Conservation (phyloP, 495 filamentous ascomycete species). For the Penicillium riverlandense region DNA sequence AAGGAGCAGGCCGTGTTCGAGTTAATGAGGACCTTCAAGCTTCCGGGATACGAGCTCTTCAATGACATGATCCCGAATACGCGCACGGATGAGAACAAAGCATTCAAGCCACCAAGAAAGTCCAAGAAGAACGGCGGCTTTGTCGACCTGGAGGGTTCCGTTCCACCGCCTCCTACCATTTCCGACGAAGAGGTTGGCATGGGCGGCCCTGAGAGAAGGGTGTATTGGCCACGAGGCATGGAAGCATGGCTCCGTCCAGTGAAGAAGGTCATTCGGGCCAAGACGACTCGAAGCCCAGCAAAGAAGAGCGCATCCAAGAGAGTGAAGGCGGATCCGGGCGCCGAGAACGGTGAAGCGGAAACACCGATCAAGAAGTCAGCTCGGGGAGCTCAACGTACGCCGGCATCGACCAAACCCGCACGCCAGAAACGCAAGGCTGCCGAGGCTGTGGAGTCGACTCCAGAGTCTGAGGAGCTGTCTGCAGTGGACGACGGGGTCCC, state of each 20-base stretch:
- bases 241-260: conserved; percentile 84
- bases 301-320: conserved; percentile 16
- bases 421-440: conserved; percentile 30
- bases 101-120: conserved; percentile 43
- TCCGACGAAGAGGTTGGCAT: conserved; percentile 71
- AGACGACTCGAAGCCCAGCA: conserved; percentile 18
- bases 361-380: conserved; percentile 18
- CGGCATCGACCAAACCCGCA: conserved; percentile 16
- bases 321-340: conserved; percentile 9
- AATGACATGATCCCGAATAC: conserved; percentile 74
- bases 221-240: conserved; percentile 87
- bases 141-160: conserved; percentile 41
- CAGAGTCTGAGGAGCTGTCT: conserved; percentile 18
- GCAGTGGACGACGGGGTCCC: conserved; percentile 6
- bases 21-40: conserved; percentile 77
- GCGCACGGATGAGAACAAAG: conserved; percentile 71
- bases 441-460: conserved; percentile 12
- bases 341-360: conserved; percentile 3
- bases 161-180: conserved; percentile 38
- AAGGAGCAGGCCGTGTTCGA: conserved; percentile 98
- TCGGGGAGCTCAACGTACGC: conserved; percentile 7
- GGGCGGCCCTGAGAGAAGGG: conserved; percentile 78
- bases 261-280: conserved; percentile 64
- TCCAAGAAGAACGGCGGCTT: conserved; percentile 41
- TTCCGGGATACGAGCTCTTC: conserved; percentile 68